Evolutionary conservation across 768 basidiomycete species (phyloP).

Genomic region (Tricholoma saponaceum): DNA sequence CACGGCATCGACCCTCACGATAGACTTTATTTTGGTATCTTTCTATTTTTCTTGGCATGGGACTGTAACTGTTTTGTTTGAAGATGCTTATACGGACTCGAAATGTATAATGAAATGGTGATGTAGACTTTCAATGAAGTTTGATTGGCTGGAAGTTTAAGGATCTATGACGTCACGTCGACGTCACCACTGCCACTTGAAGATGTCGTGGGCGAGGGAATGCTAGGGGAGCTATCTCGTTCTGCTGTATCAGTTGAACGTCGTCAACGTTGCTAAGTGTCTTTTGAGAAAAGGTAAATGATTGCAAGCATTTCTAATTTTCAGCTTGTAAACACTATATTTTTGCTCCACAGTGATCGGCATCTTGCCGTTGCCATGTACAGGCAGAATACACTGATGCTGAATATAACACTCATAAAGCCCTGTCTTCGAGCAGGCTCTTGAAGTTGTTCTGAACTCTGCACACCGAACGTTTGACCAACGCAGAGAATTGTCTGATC

Average conservation of each 20-base stretch:
- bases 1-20: slow-evolving; percentile 22
- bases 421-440: not conserved
- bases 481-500: slow-evolving; percentile 4
- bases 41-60: slow-evolving; percentile 8
- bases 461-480: not conserved
- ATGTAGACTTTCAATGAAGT: not conserved
- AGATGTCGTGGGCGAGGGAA: not conserved
- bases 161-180: not conserved
- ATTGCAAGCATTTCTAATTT: not conserved
- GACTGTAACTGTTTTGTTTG: slow-evolving; percentile 4
- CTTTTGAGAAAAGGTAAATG: not conserved
- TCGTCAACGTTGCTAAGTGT: not conserved
- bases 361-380: not conserved
- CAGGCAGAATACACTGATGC: not conserved
- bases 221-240: not conserved
- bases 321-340: not conserved
- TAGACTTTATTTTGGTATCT: slow-evolving; percentile 13
- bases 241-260: not conserved
- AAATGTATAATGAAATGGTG: slow-evolving; percentile 1
- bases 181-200: too few relatives aligned
- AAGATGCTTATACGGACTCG: not conserved
- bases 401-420: not conserved
- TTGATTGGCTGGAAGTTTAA: not conserved
- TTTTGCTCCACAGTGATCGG: not conserved
- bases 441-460: not conserved